phyloP scores from a whole-genome alignment of 1,284 basidiomycete species.

The Tausonia pullulans region DNA sequence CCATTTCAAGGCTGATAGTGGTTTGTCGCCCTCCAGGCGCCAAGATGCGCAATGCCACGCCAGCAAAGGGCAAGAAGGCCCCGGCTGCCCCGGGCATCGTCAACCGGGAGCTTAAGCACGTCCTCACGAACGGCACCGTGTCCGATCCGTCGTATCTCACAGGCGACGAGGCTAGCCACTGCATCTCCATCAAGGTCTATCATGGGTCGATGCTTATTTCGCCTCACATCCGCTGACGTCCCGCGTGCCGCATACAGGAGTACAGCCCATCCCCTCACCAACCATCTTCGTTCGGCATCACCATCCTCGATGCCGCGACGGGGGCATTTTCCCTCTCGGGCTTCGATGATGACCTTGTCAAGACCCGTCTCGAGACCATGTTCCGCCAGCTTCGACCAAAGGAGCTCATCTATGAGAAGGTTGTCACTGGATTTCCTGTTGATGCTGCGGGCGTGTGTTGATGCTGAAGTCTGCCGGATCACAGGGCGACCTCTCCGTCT shows the following conservation, averaged over 20 bases:
- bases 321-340: slow-evolving; percentile 86
- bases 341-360: slow-evolving; percentile 85
- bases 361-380: slow-evolving; percentile 86
- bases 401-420: slow-evolving; percentile 87
- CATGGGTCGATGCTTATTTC: background rate
- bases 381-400: slow-evolving; percentile 87
- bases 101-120: slow-evolving; percentile 79
- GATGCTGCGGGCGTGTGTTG: too few relatives aligned
- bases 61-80: slow-evolving; percentile 24
- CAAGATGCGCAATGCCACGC: slow-evolving; percentile 15
- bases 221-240: background rate
- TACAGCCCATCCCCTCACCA: slow-evolving; percentile 21
- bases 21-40: background rate
- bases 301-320: slow-evolving; percentile 90
- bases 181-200: slow-evolving; percentile 69
- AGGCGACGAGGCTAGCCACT: slow-evolving; percentile 92
- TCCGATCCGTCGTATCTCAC: slow-evolving; percentile 80
- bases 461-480: background rate
- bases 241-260: slow-evolving; percentile 27
- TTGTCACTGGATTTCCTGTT: slow-evolving; percentile 28
- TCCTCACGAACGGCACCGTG: slow-evolving; percentile 93
- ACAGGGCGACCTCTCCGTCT: slow-evolving; percentile 69
- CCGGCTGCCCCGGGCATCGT: slow-evolving; percentile 60
- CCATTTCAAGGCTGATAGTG: too few relatives aligned
- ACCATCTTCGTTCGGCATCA: slow-evolving; percentile 62